Base-by-base conservation (phyloP, 2,329 filamentous ascomycete species). In the Stachybotrys echinatus region DNA sequence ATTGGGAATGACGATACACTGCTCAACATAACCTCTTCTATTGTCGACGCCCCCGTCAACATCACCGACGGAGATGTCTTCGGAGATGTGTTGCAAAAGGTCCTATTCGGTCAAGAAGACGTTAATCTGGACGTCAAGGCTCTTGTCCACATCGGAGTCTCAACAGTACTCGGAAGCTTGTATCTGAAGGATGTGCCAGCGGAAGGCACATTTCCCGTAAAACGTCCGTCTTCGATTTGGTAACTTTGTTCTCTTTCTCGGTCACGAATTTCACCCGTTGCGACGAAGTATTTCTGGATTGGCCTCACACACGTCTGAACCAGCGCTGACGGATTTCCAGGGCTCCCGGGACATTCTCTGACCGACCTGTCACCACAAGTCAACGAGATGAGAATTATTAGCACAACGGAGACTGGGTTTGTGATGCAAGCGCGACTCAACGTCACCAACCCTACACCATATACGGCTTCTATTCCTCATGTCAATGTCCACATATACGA, bases 401-500 rank as follows among this genome's bases (percentile, higher is more conserved):
- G 87, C 50, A 95, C 91, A 0, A 85, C 86, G 1, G 72, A 79
- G 34, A 82, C 83, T 3, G 87, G 87, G 4, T 74, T 96, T 44
- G 82, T 79, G 19, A 71, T 97, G 34, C 76, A 84, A 60, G 87
- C 88, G 14, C 70, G 75, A 38, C 77, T 95, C 60, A 95, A 94
- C 63, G 77, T 96, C 52, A 95, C 89, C 4, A 99, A 99, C 61
- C 92, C 92, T 2, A 95, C 92, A 0, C 79, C 85, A 4, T 96
- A 97, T 65, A 85, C 88, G 5, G 92, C 90, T 4, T 75, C 74
- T 2, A 75, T 97, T n/a, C 92, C 92, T 2, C 92, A 84, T 54
- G 70, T 89, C 55, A 91, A 87, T 63, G 78, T 95, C 42, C 82
- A 91, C 54, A 71, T 97, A 40, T 65, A 88, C 23, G 84, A 83